Conservation (phyloP, 1,284 basidiomycete genomes). For the Cryptococcus sp. region DNA sequence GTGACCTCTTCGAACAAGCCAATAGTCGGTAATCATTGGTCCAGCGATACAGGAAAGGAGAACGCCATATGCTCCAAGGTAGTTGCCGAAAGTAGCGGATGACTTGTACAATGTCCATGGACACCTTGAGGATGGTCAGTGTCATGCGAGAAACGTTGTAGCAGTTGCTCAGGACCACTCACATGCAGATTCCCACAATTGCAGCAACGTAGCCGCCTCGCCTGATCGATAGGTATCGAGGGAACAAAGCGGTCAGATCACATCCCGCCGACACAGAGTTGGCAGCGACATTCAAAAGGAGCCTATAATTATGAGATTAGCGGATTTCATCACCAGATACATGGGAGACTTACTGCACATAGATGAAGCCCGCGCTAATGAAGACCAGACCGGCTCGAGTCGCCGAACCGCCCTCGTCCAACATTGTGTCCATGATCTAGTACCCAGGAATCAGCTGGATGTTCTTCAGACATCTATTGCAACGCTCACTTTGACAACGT, state of each 20-base stretch:
- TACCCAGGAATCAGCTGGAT: not conserved
- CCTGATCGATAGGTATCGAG: slow-evolving; percentile 81
- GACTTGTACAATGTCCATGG: slow-evolving; percentile 76
- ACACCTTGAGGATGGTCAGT: slow-evolving; percentile 13
- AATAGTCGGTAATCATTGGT: slow-evolving; percentile 84
- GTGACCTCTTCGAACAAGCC: slow-evolving; percentile 70
- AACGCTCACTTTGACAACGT: slow-evolving; percentile 43
- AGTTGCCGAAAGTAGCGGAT: slow-evolving; percentile 75
- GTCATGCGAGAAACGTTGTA: too few species aligned
- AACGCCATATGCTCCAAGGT: slow-evolving; percentile 72
- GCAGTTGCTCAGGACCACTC: not conserved
- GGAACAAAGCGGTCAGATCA: slow-evolving; percentile 76
- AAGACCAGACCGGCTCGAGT: slow-evolving; percentile 56
- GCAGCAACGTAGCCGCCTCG: slow-evolving; percentile 78
- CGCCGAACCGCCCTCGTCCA: slow-evolving; percentile 26
- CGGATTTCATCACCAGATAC: not conserved
- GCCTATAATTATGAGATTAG: slow-evolving; percentile 1
- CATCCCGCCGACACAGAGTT: slow-evolving; percentile 83
- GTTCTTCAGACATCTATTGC: not conserved
- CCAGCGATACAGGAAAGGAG: slow-evolving; percentile 72
- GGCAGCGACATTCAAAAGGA: slow-evolving; percentile 68
- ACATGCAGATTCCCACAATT: slow-evolving; percentile 69
- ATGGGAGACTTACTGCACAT: slow-evolving; percentile 31
- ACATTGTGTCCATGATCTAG: slow-evolving; percentile 45
- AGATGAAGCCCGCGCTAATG: slow-evolving; percentile 61